Percentiles rank a stretch among this genome's conserved stretches.
Conservation (phyloP, 2,329 filamentous ascomycete species). For the Daldinia eschscholtzii region DNA sequence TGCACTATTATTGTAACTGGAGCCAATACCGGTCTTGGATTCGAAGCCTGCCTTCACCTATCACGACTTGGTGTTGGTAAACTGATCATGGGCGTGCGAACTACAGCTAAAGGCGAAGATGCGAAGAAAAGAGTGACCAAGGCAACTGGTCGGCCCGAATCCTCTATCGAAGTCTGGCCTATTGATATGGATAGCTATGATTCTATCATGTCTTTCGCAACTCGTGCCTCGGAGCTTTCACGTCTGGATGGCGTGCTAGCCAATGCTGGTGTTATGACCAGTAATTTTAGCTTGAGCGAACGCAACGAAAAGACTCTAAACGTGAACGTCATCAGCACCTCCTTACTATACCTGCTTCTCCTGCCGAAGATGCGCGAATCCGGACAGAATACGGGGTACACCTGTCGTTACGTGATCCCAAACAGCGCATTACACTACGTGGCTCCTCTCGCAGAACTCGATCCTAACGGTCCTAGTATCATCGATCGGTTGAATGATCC, state of each 20-base stretch:
- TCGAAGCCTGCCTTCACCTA: slow-evolving; percentile 59
- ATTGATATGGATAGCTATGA: slow-evolving; percentile 59
- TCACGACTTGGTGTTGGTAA: slow-evolving; percentile 56
- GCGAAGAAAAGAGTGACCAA: slow-evolving; percentile 19
- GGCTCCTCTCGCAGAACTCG: slow-evolving; percentile 47
- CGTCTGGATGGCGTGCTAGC: slow-evolving; percentile 60
- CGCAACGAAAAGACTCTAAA: slow-evolving; percentile 59
- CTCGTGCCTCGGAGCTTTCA: slow-evolving; percentile 50
- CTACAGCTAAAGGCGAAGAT: slow-evolving; percentile 28
- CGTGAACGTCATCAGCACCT: slow-evolving; percentile 62
- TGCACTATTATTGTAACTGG: slow-evolving; percentile 59
- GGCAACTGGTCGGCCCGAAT: slow-evolving; percentile 41
- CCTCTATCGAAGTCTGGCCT: slow-evolving; percentile 58
- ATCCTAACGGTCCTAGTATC: slow-evolving; percentile 38
- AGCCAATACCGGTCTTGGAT: slow-evolving; percentile 58
- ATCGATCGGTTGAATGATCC: slow-evolving; percentile 52
- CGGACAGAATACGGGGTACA: slow-evolving; percentile 22
- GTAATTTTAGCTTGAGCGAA: slow-evolving; percentile 48
- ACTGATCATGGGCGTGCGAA: slow-evolving; percentile 60
- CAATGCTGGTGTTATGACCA: slow-evolving; percentile 56
- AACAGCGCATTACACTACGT: background rate
- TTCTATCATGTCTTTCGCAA: slow-evolving; percentile 56
- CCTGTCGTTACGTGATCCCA: slow-evolving; percentile 23
- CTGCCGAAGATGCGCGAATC: slow-evolving; percentile 53
- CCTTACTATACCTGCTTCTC: slow-evolving; percentile 59